Conservation (phyloP, 2,329 filamentous ascomycete species). For the Endoconidiophora polonica region DNA sequence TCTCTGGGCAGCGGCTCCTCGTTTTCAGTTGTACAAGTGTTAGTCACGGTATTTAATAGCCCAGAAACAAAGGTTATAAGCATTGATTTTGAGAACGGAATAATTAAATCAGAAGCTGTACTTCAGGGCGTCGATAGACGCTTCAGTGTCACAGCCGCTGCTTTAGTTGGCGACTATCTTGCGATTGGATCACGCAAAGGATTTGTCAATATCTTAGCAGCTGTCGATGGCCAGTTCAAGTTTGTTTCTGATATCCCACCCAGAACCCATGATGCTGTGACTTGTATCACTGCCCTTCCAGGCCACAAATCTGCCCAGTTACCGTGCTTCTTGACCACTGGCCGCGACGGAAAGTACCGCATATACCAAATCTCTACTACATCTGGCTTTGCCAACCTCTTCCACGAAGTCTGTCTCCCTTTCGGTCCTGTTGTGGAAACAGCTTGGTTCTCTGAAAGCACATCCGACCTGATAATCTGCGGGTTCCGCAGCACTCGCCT, state of each 20-base stretch:
- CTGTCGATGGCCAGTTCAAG: constrained; percentile 3
- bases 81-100: constrained; percentile 20
- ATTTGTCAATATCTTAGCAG: constrained; percentile 25
- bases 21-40: constrained; percentile 17
- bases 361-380: constrained; percentile 34
- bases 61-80: constrained; percentile 27
- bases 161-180: constrained; percentile 25
- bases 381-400: constrained; percentile 21
- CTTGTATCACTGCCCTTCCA: constrained; percentile 38
- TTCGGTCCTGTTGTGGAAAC: constrained; percentile 65
- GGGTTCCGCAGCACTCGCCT: constrained; percentile 72
- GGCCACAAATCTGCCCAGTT: constrained; percentile 15
- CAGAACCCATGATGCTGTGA: constrained; percentile 42
- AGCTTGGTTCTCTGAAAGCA: constrained; percentile 35
- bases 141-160: constrained; percentile 33
- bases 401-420: constrained; percentile 53
- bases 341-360: constrained; percentile 60
- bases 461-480: constrained; percentile 48
- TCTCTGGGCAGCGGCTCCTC: constrained; percentile 14
- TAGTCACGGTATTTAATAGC: constrained; percentile 31
- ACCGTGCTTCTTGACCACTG: constrained; percentile 48
- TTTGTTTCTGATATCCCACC: constrained; percentile 10
- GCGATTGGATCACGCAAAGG: constrained; percentile 39
- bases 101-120: constrained; percentile 18
- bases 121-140: constrained; percentile 27